Evolutionary conservation across 2,329 filamentous ascomycete genomes (phyloP).

Genomic region (Cyanodermella asteris): DNA sequence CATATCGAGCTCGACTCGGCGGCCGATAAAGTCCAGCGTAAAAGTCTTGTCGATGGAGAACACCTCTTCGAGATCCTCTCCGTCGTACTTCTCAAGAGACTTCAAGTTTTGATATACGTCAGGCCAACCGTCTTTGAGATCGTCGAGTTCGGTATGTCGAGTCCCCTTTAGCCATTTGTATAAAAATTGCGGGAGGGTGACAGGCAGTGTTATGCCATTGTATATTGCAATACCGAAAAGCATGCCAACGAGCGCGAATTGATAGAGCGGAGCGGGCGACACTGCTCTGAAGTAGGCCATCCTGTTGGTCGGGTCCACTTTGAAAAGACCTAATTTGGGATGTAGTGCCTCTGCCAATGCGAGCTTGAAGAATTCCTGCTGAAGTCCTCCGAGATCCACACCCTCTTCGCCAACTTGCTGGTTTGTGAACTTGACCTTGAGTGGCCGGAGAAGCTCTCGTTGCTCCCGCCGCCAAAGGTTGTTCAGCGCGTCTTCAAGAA

Average conservation of each 20-base stretch:
- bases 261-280: conserved; percentile 64
- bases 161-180: conserved; percentile 60
- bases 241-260: conserved; percentile 72
- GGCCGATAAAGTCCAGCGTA: conserved; percentile 39
- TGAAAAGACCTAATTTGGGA: conserved; percentile 54
- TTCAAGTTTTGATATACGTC: conserved; percentile 54
- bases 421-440: conserved; percentile 74
- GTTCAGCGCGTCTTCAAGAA: conserved; percentile 56
- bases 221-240: conserved; percentile 79
- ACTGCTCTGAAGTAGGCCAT: conserved; percentile 78
- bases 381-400: conserved; percentile 81
- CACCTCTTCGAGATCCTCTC: conserved; percentile 59
- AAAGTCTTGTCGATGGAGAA: conserved; percentile 78
- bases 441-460: conserved; percentile 58
- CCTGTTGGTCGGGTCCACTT: conserved; percentile 49
- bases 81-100: conserved; percentile 53
- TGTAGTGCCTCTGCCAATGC: conserved; percentile 60
- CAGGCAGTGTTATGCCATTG: conserved; percentile 75
- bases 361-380: conserved; percentile 86
- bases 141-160: conserved; percentile 45
- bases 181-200: conserved; percentile 68
- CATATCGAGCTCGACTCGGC: conserved; percentile 33
- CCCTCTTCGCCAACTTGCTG: conserved; percentile 71
- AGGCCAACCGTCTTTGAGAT: conserved; percentile 76
- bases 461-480: conserved; percentile 75